Percentiles rank a stretch among this genome's conserved stretches.
Conservation (phyloP, 2,329 filamentous ascomycete species). For the Epichloe baconii region DNA sequence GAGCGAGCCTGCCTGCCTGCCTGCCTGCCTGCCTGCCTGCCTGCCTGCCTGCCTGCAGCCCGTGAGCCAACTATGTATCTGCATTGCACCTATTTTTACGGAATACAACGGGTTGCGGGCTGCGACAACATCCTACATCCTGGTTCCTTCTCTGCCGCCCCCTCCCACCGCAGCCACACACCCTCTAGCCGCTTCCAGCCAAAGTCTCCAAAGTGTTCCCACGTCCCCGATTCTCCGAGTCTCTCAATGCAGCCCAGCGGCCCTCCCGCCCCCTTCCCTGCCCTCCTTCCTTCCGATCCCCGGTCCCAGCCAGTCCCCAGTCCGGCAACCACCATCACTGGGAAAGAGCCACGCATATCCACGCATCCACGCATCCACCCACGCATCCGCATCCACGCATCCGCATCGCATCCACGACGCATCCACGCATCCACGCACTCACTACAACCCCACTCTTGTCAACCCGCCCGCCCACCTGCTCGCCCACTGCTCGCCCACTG, state of each 20-base stretch:
- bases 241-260: background rate
- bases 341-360: slow-evolving; percentile 2
- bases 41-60: no score
- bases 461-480: background rate
- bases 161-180: background rate
- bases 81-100: no score
- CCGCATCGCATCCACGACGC: no score
- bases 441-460: background rate
- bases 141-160: background rate
- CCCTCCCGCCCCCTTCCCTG: background rate
- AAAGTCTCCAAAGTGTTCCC: background rate
- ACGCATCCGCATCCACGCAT: no score
- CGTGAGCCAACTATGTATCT: no score
- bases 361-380: no score
- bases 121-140: no score
- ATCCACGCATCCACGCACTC: background rate
- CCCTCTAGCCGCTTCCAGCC: slow-evolving; percentile 2
- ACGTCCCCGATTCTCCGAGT: background rate
- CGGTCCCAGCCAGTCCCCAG: background rate
- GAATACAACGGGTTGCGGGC: no score
- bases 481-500: background rate
- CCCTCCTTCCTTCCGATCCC: background rate
- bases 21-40: no score
- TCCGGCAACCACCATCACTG: background rate
- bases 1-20: no score